A percentile compares a stretch with the other conserved stretches of the same genome.
Conservation (phyloP, 208 protist genomes). For the Acanthamoeba lenticulata region DNA sequence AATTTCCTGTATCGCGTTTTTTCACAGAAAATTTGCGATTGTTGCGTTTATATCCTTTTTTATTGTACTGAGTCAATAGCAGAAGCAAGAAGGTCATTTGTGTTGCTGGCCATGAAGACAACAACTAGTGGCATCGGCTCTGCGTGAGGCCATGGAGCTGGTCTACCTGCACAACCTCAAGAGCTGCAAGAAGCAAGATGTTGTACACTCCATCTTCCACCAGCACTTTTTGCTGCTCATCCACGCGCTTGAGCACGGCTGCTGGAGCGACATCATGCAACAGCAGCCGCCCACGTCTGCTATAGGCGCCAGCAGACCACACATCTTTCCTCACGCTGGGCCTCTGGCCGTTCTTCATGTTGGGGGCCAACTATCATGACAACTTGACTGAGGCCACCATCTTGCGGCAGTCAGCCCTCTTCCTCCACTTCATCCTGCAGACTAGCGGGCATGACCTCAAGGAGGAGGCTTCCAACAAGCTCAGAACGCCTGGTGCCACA, state of each 20-base stretch:
- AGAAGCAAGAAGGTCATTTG: too few species aligned
- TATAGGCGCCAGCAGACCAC: neutral
- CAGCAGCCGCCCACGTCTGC: neutral
- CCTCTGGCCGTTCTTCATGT: conserved; percentile 59
- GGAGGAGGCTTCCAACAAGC: neutral
- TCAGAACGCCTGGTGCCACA: too few species aligned
- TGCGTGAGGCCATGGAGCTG: conserved; percentile 36
- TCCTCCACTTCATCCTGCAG: conserved; percentile 40
- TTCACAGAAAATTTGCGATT: too few species aligned
- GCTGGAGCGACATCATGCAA: neutral
- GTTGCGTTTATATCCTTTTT: too few species aligned
- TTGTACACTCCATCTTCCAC: conserved; percentile 15
- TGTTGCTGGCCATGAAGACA: too few species aligned
- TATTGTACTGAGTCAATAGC: too few species aligned
- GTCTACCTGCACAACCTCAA: conserved; percentile 60
- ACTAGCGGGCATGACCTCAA: neutral
- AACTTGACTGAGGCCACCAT: conserved; percentile 11
- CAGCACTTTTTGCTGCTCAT: conserved; percentile 53
- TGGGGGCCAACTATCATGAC: neutral
- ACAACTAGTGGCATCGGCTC: neutral
- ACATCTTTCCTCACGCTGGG: neutral
- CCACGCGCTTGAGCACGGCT: neutral
- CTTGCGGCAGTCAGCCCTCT: neutral
- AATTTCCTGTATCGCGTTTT: too few species aligned
- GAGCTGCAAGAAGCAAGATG: neutral